A percentile compares a stretch with the other conserved stretches of the same genome.
Conservation (phyloP, 1,139 yeast genomes). For the Scheffersomyces stambukii region DNA sequence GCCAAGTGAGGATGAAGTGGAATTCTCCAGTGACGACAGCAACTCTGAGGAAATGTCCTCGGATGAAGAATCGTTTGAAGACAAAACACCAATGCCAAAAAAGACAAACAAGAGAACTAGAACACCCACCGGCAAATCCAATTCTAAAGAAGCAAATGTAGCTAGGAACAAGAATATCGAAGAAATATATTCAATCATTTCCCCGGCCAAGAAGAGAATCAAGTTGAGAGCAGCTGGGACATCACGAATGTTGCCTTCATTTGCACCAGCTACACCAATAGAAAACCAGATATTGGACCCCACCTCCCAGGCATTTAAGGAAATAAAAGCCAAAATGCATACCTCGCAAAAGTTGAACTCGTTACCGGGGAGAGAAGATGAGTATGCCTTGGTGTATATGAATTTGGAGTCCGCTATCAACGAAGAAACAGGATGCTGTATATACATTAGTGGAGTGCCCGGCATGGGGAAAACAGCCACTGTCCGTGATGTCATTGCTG, state of each 20-base stretch:
- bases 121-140: slow-evolving; percentile 6
- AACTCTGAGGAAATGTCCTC: no score
- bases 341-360: slow-evolving; percentile 59
- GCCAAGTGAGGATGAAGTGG: slow-evolving; percentile 8
- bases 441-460: slow-evolving; percentile 94
- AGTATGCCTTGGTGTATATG: slow-evolving; percentile 68
- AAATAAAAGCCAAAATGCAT: slow-evolving; percentile 58
- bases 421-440: slow-evolving; percentile 73
- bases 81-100: slow-evolving; percentile 6
- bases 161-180: slow-evolving; percentile 6
- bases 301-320: slow-evolving; percentile 42
- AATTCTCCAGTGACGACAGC: slow-evolving; percentile 9
- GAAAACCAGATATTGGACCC: slow-evolving; percentile 24
- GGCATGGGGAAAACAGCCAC: slow-evolving; percentile 98
- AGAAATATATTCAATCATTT: slow-evolving; percentile 8
- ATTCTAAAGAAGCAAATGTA: slow-evolving; percentile 3
- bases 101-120: slow-evolving; percentile 4
- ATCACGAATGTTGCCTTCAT: slow-evolving; percentile 17
- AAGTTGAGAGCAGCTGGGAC: slow-evolving; percentile 7
- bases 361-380: slow-evolving; percentile 86
- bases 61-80: slow-evolving; percentile 4
- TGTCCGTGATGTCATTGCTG: slow-evolving; percentile 76
- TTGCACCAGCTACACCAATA: slow-evolving; percentile 28
- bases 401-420: slow-evolving; percentile 74
- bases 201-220: slow-evolving; percentile 12